These are phyloP conservation scores for Narthecium ossifragum DNA, from an alignment of 106 monocot genomes.

Conservation along the genomic window DNA sequence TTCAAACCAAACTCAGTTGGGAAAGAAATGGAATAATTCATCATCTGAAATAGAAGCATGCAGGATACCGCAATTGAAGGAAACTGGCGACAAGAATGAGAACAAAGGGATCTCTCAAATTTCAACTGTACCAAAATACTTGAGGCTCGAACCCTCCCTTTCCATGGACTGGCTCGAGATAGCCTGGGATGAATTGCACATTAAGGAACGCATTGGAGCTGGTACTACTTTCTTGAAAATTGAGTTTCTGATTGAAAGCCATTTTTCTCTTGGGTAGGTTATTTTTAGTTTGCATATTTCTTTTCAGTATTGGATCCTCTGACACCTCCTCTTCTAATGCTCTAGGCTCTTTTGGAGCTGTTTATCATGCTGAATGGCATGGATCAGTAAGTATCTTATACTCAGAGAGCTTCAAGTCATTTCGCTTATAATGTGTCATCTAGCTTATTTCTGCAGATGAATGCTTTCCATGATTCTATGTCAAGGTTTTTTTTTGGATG, in stretches of 20 bases:
- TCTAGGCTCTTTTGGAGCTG: constrained; percentile 80
- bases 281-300: background rate
- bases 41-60: constrained; percentile 17
- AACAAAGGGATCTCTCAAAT: constrained; percentile 8
- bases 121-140: constrained; percentile 21
- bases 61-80: constrained; percentile 14
- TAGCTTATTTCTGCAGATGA: too few relatives aligned
- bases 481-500: too few relatives aligned
- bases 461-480: too few relatives aligned
- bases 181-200: constrained; percentile 75
- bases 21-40: constrained; percentile 12
- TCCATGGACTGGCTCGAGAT: constrained; percentile 74
- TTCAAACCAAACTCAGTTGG: background rate
- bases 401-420: too few relatives aligned
- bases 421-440: too few relatives aligned
- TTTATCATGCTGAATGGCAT: constrained; percentile 88
- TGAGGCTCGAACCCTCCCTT: constrained; percentile 59
- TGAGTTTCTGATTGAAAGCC: background rate
- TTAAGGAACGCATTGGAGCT: constrained; percentile 62
- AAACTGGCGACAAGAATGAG: constrained; percentile 9
- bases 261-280: background rate
- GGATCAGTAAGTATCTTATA: constrained; percentile 52
- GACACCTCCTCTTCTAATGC: background rate
- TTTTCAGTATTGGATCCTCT: too few relatives aligned
- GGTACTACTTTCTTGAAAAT: constrained; percentile 30